phyloP scores from a whole-genome alignment of 139 green algal genomes.

The Picochlorum sp. region DNA sequence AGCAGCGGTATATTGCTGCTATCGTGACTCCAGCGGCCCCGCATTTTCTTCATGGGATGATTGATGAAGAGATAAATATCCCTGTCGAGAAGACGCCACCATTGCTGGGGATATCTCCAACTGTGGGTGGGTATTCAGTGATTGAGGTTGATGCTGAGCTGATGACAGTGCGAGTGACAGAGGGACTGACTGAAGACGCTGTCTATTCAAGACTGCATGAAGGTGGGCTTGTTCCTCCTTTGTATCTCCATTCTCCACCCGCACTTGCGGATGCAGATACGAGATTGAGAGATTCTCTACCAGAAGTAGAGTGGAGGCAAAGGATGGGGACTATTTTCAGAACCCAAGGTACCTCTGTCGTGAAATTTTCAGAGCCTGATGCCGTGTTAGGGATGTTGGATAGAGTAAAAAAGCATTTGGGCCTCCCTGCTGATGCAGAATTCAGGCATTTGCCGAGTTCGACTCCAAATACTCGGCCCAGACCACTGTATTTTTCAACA shows the following conservation, averaged over 20 bases:
- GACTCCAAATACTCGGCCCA: conserved; percentile 21
- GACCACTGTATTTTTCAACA: conserved; percentile 61
- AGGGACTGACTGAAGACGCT: conserved; percentile 63
- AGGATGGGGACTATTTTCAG: conserved; percentile 27
- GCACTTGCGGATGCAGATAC: conserved; percentile 4
- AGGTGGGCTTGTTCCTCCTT: conserved; percentile 36
- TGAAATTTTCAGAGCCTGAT: conserved; percentile 31
- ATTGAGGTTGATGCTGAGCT: conserved; percentile 41
- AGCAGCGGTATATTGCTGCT: conserved; percentile 47
- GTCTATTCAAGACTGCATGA: conserved; percentile 39
- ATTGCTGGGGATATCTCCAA: conserved; percentile 27
- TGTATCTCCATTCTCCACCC: conserved; percentile 40
- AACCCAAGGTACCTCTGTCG: conserved; percentile 23
- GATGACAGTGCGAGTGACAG: conserved; percentile 26
- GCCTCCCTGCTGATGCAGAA: conserved; percentile 3
- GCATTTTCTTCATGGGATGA: conserved; percentile 46
- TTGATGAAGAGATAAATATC: conserved; percentile 29
- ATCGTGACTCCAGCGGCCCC: conserved; percentile 51
- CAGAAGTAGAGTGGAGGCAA: conserved; percentile 37
- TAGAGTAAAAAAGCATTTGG: conserved; percentile 19
- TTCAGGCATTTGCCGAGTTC: conserved; percentile 16
- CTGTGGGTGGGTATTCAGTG: conserved; percentile 46
- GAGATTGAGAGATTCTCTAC: conserved; percentile 20
- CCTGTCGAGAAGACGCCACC: conserved; percentile 24
- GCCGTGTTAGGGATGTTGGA: conserved; percentile 34